A percentile compares a stretch with the other conserved stretches of the same genome.
Conservation (phyloP, 768 basidiomycete genomes). For the Agrocybe pediades region DNA sequence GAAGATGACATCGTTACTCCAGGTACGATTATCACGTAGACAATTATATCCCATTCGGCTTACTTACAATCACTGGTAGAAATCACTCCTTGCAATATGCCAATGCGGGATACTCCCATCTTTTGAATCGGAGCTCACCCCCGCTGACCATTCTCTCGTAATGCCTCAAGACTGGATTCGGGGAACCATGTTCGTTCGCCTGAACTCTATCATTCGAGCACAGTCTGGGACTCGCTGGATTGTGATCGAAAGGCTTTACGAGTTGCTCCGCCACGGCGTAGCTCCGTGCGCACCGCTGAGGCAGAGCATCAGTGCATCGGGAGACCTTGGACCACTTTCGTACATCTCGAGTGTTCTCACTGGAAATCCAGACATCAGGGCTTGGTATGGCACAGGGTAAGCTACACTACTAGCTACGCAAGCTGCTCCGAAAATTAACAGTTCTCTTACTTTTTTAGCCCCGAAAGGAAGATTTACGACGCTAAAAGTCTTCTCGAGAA, state of each 20-base stretch:
- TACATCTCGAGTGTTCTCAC: constrained; percentile 6
- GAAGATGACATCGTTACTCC: neutral
- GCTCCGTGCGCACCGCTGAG: constrained; percentile 4
- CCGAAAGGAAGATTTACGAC: constrained; percentile 3
- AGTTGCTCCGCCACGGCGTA: constrained; percentile 6
- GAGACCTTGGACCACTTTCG: constrained; percentile 8
- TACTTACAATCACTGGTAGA: neutral
- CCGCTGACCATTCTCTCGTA: neutral
- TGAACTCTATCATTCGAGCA: constrained; percentile 9
- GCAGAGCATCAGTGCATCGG: constrained; percentile 9
- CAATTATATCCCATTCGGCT: neutral
- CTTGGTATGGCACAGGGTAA: constrained; percentile 1
- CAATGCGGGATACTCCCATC: constrained; percentile 6
- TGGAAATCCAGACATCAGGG: neutral
- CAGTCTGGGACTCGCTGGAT: constrained; percentile 7
- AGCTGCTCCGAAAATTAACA: neutral
- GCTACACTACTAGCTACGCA: neutral
- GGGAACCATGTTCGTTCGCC: constrained; percentile 6
- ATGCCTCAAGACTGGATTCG: constrained; percentile 11
- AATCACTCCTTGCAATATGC: constrained; percentile 5
- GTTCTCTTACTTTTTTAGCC: neutral
- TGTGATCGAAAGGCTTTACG: constrained; percentile 2
- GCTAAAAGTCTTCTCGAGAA: constrained; percentile 2
- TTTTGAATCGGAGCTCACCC: constrained; percentile 1
- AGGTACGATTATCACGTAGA: neutral